Evolutionary conservation across 371 early-diverging fungal species (phyloP).

Genomic region (Lichtheimia ornata): DNA sequence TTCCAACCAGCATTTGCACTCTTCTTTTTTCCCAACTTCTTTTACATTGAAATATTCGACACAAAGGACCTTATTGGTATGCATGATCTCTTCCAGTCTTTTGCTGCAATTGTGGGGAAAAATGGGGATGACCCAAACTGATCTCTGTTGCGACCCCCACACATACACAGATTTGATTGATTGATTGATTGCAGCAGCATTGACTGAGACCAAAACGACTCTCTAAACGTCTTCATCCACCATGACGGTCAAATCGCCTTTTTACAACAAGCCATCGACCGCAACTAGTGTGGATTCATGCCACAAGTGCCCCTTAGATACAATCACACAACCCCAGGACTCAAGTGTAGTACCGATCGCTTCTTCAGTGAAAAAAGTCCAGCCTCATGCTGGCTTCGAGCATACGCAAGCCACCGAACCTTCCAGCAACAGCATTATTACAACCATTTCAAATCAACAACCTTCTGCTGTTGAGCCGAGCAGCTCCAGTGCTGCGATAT

Average conservation of each 20-base stretch:
- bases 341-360: constrained; percentile 23
- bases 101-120: background rate
- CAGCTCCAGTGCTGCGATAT: constrained; percentile 60
- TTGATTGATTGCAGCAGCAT: background rate
- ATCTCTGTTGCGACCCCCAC: too few species aligned
- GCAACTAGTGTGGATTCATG: constrained; percentile 55
- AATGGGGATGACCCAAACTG: background rate
- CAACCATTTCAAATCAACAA: background rate
- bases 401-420: constrained; percentile 31
- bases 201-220: constrained; percentile 1
- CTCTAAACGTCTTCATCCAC: constrained; percentile 12
- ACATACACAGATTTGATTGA: background rate
- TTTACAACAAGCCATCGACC: constrained; percentile 55
- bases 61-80: background rate
- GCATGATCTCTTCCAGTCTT: background rate
- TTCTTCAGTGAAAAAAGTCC: constrained; percentile 27
- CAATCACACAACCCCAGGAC: constrained; percentile 19
- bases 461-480: constrained; percentile 47
- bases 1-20: background rate
- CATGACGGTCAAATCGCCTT: constrained; percentile 57
- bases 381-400: constrained; percentile 46
- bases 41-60: background rate
- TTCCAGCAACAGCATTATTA: constrained; percentile 40
- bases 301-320: constrained; percentile 51
- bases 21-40: background rate